phyloP scores from a whole-genome alignment of 495 filamentous ascomycete species.

The Saxophila tyrrhenica region DNA sequence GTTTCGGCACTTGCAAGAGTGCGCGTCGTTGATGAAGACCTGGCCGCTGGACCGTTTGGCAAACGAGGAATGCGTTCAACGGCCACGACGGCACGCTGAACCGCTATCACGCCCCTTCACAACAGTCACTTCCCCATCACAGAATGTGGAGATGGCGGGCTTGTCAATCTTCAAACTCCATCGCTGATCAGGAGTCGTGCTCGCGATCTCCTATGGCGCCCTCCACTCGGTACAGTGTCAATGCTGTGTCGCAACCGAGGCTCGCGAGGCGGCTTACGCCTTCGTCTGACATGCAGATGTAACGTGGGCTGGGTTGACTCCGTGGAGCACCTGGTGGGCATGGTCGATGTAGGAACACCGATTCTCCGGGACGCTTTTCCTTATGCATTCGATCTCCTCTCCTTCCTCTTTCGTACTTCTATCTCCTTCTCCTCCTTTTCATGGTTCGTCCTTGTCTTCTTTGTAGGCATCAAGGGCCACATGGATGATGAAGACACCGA shows the following conservation, averaged over 20 bases:
- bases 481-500: slow-evolving; percentile 6
- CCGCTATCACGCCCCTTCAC: neutral
- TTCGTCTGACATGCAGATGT: neutral
- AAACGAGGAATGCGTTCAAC: neutral
- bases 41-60: neutral
- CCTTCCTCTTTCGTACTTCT: neutral
- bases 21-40: neutral
- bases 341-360: too few species aligned
- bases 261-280: neutral
- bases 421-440: neutral
- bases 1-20: neutral
- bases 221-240: too few species aligned
- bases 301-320: too few species aligned
- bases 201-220: too few species aligned
- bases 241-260: too few species aligned
- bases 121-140: neutral
- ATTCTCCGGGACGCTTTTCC: too few species aligned
- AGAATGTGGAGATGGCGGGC: neutral
- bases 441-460: neutral
- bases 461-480: slow-evolving; percentile 9
- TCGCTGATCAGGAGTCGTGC: too few species aligned
- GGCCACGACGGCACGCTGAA: neutral
- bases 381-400: too few species aligned
- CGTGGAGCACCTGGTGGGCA: too few species aligned
- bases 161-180: neutral